phyloP scores from a whole-genome alignment of 2,329 filamentous ascomycete species.

The Tolypocladium ovalisporum region DNA sequence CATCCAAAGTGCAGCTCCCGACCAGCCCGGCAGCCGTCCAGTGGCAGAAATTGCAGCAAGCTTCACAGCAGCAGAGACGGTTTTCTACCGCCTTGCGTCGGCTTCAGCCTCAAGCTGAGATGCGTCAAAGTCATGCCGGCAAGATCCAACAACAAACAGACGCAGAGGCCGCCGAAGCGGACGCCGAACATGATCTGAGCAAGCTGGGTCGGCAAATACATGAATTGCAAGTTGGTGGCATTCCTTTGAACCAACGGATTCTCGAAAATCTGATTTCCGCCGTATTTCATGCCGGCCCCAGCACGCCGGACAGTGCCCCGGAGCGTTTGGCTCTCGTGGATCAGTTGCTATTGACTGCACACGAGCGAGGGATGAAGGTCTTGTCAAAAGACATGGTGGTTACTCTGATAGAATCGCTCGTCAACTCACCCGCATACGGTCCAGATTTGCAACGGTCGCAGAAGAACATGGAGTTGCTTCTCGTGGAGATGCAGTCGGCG shows the following conservation, averaged over 20 bases:
- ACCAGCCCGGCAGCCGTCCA: conserved; percentile 17
- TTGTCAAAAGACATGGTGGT: conserved; percentile 37
- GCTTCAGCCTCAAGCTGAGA: conserved; percentile 5
- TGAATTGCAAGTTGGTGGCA: conserved; percentile 27
- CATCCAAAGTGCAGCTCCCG: conserved; percentile 21
- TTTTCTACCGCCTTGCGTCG: conserved; percentile 22
- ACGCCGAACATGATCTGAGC: conserved; percentile 6
- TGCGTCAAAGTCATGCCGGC: background rate
- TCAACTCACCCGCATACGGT: conserved; percentile 18
- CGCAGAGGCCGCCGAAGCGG: background rate
- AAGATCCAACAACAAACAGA: background rate
- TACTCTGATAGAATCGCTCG: conserved; percentile 30
- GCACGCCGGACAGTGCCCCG: conserved; percentile 10
- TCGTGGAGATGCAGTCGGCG: conserved; percentile 24
- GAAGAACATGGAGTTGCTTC: conserved; percentile 32
- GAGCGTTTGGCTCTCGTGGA: conserved; percentile 28
- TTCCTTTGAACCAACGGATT: conserved; percentile 21
- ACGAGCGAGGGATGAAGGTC: conserved; percentile 32
- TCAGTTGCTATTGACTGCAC: conserved; percentile 31
- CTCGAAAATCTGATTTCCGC: conserved; percentile 26
- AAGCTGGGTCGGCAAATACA: conserved; percentile 18
- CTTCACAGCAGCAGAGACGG: conserved; percentile 20
- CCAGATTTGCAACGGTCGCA: conserved; percentile 26
- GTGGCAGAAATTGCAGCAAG: conserved; percentile 22
- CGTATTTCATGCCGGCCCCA: conserved; percentile 19